These are phyloP conservation scores for Beta corolliflora DNA, from an alignment of 179 eudicot genomes.

Conservation along the genomic window DNA sequence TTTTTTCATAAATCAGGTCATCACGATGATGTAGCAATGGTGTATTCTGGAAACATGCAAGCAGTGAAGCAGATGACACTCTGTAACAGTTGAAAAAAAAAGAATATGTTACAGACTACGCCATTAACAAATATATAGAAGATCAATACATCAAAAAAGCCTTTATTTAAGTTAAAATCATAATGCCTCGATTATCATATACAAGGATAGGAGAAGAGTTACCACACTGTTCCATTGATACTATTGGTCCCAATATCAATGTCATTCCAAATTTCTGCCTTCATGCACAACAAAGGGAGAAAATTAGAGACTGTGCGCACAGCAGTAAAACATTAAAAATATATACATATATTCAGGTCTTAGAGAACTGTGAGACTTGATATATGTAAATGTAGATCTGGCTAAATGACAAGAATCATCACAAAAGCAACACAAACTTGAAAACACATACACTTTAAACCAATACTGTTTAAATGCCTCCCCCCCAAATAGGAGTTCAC, in stretches of 20 bases:
- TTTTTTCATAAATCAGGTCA: too few species aligned
- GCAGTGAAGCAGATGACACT: too few species aligned
- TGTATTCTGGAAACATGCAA: too few species aligned
- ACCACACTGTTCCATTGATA: slow-evolving; percentile 44
- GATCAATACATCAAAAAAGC: not conserved
- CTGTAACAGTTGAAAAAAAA: too few species aligned
- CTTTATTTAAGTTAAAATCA: not conserved
- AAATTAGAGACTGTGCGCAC: slow-evolving; percentile 28
- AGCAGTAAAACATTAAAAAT: not conserved
- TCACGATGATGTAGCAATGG: too few species aligned
- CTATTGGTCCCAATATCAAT: slow-evolving; percentile 31
- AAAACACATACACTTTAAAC: not conserved
- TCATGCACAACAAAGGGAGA: slow-evolving; percentile 37
- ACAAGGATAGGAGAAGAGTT: slow-evolving; percentile 15
- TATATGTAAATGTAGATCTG: not conserved
- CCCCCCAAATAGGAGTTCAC: not conserved
- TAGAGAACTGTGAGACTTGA: not conserved
- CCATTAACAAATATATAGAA: not conserved
- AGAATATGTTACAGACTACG: too few species aligned
- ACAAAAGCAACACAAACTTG: not conserved
- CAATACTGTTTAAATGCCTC: not conserved
- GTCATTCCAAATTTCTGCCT: slow-evolving; percentile 61
- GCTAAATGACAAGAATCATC: not conserved
- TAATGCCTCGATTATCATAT: not conserved
- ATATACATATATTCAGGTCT: not conserved